A percentile compares a stretch with the other conserved stretches of the same genome.
These are phyloP conservation scores for Pyricularia sp. DNA, from an alignment of 2,329 filamentous ascomycete genomes.

Conservation along the genomic window DNA sequence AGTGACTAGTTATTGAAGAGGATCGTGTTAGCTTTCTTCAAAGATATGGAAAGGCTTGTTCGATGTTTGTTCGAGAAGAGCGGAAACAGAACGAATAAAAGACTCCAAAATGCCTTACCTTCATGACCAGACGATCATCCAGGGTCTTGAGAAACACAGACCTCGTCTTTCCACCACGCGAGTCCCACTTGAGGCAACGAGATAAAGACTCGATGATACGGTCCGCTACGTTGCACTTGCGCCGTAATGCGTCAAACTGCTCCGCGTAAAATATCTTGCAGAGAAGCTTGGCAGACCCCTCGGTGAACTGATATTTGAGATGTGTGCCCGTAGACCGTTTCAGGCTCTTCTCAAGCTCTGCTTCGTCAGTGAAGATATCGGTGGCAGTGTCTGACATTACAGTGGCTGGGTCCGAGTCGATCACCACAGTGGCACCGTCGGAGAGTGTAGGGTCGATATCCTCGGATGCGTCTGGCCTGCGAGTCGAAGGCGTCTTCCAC, in stretches of 20 bases:
- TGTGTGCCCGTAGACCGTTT: slow-evolving; percentile 79
- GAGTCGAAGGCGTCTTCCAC: slow-evolving; percentile 21
- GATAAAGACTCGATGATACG: slow-evolving; percentile 92
- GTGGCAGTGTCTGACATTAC: background rate
- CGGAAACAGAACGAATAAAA: background rate
- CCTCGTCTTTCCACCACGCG: slow-evolving; percentile 94
- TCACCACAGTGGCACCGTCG: slow-evolving; percentile 12
- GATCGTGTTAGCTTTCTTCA: background rate
- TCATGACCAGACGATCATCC: slow-evolving; percentile 86
- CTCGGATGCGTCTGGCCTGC: slow-evolving; percentile 23
- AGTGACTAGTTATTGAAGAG: slow-evolving; percentile 36
- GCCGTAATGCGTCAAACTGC: slow-evolving; percentile 86
- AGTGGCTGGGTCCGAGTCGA: slow-evolving; percentile 15
- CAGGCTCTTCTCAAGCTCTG: slow-evolving; percentile 72
- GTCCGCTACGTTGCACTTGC: slow-evolving; percentile 86
- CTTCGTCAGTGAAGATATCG: slow-evolving; percentile 37
- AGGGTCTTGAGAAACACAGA: slow-evolving; percentile 94
- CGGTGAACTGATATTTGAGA: slow-evolving; percentile 88
- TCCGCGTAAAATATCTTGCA: slow-evolving; percentile 99
- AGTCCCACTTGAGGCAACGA: slow-evolving; percentile 94
- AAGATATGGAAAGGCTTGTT: background rate
- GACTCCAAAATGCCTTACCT: slow-evolving; percentile 27
- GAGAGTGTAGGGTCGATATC: slow-evolving; percentile 10
- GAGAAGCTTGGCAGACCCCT: slow-evolving; percentile 85
- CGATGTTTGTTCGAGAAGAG: background rate